A percentile compares a stretch with the other conserved stretches of the same genome.
Evolutionary conservation across 1,139 yeast genomes (phyloP).

Genomic region (Spencermartinsiella ligniputridi): DNA sequence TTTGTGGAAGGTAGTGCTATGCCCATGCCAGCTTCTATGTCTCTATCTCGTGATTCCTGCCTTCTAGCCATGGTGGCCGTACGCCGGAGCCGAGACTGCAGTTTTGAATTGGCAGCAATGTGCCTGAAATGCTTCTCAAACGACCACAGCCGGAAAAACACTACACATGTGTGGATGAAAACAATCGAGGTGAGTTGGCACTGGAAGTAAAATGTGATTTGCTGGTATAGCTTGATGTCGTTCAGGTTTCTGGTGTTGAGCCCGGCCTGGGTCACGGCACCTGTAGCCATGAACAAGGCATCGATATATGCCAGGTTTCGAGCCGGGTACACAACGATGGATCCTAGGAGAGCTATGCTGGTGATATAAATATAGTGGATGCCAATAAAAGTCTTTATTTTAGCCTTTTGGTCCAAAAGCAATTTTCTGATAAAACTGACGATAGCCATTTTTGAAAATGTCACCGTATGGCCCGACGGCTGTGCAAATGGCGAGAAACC

Average conservation of each 20-base stretch:
- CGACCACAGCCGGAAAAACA: conserved; percentile 81
- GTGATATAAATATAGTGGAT: conserved; percentile 55
- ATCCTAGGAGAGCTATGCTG: conserved; percentile 46
- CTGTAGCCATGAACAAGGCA: conserved; percentile 67
- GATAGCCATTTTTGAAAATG: too few relatives aligned
- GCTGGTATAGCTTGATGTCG: conserved; percentile 65
- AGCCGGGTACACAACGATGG: conserved; percentile 73
- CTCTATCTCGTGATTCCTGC: conserved; percentile 29
- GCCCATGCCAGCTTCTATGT: conserved; percentile 3
- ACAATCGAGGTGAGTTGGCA: conserved; percentile 80
- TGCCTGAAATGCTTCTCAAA: conserved; percentile 84
- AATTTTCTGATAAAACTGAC: too few relatives aligned
- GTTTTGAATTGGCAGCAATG: conserved; percentile 68
- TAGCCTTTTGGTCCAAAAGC: not conserved
- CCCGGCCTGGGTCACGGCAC: conserved; percentile 89
- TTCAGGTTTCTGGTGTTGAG: conserved; percentile 73
- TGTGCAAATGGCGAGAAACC: too few relatives aligned
- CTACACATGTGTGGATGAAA: conserved; percentile 75
- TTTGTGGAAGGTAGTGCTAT: not conserved
- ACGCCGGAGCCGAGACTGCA: conserved; percentile 74
- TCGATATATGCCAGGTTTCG: conserved; percentile 67
- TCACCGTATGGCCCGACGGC: too few relatives aligned
- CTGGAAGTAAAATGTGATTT: conserved; percentile 41
- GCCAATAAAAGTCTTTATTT: conserved; percentile 51
- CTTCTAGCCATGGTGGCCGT: conserved; percentile 63